phyloP scores from a whole-genome alignment of 2,329 filamentous ascomycete genomes.

The Stachybotrys echinatus region DNA sequence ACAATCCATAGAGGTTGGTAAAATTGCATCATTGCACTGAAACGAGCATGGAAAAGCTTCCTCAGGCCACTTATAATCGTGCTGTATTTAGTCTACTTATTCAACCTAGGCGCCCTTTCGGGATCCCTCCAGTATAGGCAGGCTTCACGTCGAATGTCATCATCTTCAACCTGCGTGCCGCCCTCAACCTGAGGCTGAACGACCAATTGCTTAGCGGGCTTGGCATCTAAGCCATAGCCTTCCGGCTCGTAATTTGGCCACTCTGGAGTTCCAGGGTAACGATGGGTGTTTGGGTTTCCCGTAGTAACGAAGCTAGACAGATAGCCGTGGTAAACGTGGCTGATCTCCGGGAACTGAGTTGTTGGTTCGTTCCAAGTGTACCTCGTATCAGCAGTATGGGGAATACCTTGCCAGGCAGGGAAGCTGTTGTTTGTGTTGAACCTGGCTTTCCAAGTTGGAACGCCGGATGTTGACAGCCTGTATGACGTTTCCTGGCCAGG shows the following conservation, averaged over 20 bases:
- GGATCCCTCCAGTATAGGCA: constrained; percentile 25
- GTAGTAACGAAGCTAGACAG: constrained; percentile 11
- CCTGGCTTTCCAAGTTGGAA: constrained; percentile 30
- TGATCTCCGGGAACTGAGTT: constrained; percentile 24
- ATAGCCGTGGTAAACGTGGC: background rate
- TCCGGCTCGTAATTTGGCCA: background rate
- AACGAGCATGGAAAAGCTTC: too few species aligned
- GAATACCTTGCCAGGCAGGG: constrained; percentile 29
- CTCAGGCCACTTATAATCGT: too few species aligned
- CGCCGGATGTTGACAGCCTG: constrained; percentile 23
- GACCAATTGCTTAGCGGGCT: constrained; percentile 16
- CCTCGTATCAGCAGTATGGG: constrained; percentile 27
- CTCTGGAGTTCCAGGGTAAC: background rate
- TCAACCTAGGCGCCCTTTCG: constrained; percentile 15
- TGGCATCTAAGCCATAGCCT: background rate
- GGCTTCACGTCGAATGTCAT: constrained; percentile 18
- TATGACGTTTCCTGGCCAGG: constrained; percentile 38
- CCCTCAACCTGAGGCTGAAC: constrained; percentile 12
- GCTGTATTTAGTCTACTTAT: too few species aligned
- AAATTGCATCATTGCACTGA: too few species aligned
- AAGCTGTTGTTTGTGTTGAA: constrained; percentile 30
- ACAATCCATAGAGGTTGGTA: too few species aligned
- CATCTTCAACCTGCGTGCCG: constrained; percentile 19
- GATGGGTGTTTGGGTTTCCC: constrained; percentile 21
- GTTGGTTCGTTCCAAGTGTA: constrained; percentile 31